phyloP scores from a whole-genome alignment of 1,284 basidiomycete genomes.

The Bjerkandera adusta region DNA sequence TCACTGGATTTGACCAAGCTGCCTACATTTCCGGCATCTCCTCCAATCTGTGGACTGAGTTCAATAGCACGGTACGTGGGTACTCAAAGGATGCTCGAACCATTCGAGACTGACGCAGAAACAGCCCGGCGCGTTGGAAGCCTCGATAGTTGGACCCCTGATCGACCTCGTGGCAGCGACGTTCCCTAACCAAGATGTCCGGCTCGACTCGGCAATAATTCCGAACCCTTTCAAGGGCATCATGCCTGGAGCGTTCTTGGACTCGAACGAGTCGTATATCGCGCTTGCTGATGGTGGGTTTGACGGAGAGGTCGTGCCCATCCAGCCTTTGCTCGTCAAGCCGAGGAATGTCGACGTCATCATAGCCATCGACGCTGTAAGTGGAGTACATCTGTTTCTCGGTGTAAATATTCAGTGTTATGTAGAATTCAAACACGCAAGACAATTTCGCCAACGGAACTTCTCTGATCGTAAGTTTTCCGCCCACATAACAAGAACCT shows the following conservation, averaged over 20 bases:
- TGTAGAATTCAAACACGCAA: constrained; percentile 28
- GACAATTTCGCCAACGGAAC: constrained; percentile 38
- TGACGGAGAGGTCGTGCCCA: constrained; percentile 44
- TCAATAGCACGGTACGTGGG: constrained; percentile 32
- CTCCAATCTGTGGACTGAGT: constrained; percentile 39
- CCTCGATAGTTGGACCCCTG: constrained; percentile 23
- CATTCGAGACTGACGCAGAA: constrained; percentile 16
- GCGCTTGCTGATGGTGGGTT: constrained; percentile 41
- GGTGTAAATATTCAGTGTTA: background rate
- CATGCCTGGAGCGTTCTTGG: constrained; percentile 34
- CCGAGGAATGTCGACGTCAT: constrained; percentile 50
- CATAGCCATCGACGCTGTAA: constrained; percentile 49
- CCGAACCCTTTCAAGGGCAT: constrained; percentile 46
- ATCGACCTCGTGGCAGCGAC: constrained; percentile 26
- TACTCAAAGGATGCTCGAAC: constrained; percentile 5
- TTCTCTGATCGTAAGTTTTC: constrained; percentile 38
- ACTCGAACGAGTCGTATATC: constrained; percentile 33
- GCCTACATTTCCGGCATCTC: constrained; percentile 40
- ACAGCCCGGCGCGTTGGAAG: too few relatives aligned
- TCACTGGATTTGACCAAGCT: constrained; percentile 48
- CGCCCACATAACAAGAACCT: background rate
- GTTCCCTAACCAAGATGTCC: constrained; percentile 24
- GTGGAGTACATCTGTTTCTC: constrained; percentile 10
- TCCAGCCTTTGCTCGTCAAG: constrained; percentile 53
- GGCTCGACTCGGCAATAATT: constrained; percentile 27